Conservation (phyloP, 1,139 yeast species). For the Yamadazyma siamensis region DNA sequence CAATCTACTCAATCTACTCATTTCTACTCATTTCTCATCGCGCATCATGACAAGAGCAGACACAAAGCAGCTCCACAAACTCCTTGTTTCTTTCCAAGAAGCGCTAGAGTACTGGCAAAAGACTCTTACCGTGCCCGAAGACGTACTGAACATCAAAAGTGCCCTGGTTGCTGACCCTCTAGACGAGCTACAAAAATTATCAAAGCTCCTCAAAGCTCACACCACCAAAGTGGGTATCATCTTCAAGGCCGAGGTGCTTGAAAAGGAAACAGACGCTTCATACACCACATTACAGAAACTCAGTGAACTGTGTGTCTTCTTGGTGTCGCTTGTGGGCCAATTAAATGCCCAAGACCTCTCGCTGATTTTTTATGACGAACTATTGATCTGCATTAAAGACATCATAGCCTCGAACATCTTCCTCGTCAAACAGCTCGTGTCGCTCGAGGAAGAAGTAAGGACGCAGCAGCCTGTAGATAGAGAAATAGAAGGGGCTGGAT, state of each 20-base stretch:
- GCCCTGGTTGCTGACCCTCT: slow-evolving; percentile 44
- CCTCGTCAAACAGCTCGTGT: slow-evolving; percentile 26
- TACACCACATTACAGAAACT: slow-evolving; percentile 50
- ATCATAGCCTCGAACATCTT: slow-evolving; percentile 23
- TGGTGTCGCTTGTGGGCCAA: slow-evolving; percentile 47
- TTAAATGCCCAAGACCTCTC: slow-evolving; percentile 36
- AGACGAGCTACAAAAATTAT: slow-evolving; percentile 55
- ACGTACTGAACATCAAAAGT: slow-evolving; percentile 20
- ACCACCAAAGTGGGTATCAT: slow-evolving; percentile 77
- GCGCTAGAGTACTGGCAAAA: slow-evolving; percentile 32
- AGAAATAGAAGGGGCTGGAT: slow-evolving; percentile 13
- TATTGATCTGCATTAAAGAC: slow-evolving; percentile 26
- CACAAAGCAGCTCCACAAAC: slow-evolving; percentile 21
- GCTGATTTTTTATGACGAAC: slow-evolving; percentile 35
- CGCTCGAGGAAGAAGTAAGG: slow-evolving; percentile 13
- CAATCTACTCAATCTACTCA: not conserved
- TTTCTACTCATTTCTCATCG: not conserved
- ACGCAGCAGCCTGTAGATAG: not conserved
- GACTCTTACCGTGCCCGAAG: slow-evolving; percentile 12
- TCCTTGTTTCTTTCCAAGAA: slow-evolving; percentile 32
- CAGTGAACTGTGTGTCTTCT: slow-evolving; percentile 41
- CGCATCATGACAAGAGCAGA: slow-evolving; percentile 11
- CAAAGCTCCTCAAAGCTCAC: slow-evolving; percentile 67
- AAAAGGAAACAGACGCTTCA: slow-evolving; percentile 44
- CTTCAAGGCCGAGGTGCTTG: slow-evolving; percentile 56